These are phyloP conservation scores for Bryum argenteum DNA, from an alignment of 225 moss, liverwort and hornwort species.

Conservation along the genomic window DNA sequence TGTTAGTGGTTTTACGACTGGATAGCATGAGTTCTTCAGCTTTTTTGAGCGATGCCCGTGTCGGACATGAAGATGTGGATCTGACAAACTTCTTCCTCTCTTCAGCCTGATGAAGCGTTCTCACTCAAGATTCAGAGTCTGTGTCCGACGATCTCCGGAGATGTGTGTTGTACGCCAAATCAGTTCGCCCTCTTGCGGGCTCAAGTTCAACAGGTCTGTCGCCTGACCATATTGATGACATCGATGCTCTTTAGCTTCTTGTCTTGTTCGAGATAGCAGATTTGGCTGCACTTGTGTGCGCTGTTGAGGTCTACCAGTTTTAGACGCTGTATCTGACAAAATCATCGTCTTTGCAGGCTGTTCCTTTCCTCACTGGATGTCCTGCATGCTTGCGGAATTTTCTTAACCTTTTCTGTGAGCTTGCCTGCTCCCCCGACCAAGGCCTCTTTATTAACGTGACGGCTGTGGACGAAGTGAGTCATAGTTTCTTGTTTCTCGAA, in stretches of 20 bases:
- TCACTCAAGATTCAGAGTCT: slow-evolving; percentile 94
- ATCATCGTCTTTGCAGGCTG: slow-evolving; percentile 65
- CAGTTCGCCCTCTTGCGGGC: slow-evolving; percentile 83
- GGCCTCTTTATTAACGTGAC: slow-evolving; percentile 88
- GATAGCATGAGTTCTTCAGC: not conserved
- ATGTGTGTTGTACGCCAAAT: slow-evolving; percentile 82
- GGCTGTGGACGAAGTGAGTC: slow-evolving; percentile 61
- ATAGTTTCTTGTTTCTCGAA: slow-evolving; percentile 6
- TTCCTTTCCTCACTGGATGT: slow-evolving; percentile 95
- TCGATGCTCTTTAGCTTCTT: slow-evolving; percentile 2
- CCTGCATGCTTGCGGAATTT: slow-evolving; percentile 99
- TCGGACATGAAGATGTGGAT: not conserved
- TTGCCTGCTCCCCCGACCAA: slow-evolving; percentile 91
- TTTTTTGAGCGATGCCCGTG: not conserved
- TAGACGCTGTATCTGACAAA: not conserved
- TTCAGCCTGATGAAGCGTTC: slow-evolving; percentile 82
- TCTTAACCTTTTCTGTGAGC: slow-evolving; percentile 94
- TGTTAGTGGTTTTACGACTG: slow-evolving; percentile 11
- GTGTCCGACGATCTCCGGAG: slow-evolving; percentile 81
- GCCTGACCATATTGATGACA: slow-evolving; percentile 15
- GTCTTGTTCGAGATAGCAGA: slow-evolving; percentile 10
- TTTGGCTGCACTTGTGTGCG: too few species aligned
- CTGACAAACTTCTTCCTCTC: slow-evolving; percentile 11
- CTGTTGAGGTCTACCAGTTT: slow-evolving; percentile 8
- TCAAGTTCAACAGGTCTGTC: slow-evolving; percentile 92